Percentiles rank a stretch among this genome's conserved stretches.
Conservation (phyloP, 2,329 filamentous ascomycete genomes). For the Nemania abortiva region DNA sequence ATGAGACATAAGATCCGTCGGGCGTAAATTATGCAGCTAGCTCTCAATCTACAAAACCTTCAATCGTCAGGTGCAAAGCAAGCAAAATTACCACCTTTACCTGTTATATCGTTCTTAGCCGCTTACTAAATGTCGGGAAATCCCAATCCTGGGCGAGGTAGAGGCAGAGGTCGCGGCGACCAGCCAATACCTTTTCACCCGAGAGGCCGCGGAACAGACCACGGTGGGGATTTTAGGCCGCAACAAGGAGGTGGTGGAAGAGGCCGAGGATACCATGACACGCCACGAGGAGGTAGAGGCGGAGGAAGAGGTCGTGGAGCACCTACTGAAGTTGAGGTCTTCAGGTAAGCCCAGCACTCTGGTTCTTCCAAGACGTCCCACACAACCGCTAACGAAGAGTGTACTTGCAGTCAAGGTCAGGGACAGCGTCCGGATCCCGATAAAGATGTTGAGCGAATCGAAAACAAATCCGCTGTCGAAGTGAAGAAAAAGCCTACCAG, state of each 20-base stretch:
- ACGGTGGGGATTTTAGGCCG: not conserved
- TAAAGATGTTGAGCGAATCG: slow-evolving; percentile 10
- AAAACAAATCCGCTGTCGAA: slow-evolving; percentile 19
- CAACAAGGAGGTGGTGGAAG: not conserved
- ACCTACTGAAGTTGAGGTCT: slow-evolving; percentile 5
- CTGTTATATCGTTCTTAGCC: not conserved
- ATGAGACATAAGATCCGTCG: not conserved
- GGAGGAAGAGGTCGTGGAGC: not conserved
- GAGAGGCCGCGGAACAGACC: slow-evolving; percentile 4
- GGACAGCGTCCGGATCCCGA: not conserved
- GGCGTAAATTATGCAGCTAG: not conserved
- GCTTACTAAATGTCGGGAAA: slow-evolving; percentile 8
- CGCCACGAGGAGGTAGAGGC: no score
- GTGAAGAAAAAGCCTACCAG: slow-evolving; percentile 9
- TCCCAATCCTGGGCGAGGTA: slow-evolving; percentile 1
- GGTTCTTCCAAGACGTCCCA: not conserved
- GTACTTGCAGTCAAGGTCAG: not conserved
- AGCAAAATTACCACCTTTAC: not conserved
- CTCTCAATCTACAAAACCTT: not conserved
- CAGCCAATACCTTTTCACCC: slow-evolving; percentile 10
- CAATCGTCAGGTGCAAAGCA: not conserved
- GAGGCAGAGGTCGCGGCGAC: slow-evolving; percentile 17
- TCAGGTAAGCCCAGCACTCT: slow-evolving; percentile 7
- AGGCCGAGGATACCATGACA: no score
- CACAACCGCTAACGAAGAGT: slow-evolving; percentile 6